Evolutionary conservation across 768 basidiomycete genomes (phyloP).

Genomic region (Strobilomyces confusus): DNA sequence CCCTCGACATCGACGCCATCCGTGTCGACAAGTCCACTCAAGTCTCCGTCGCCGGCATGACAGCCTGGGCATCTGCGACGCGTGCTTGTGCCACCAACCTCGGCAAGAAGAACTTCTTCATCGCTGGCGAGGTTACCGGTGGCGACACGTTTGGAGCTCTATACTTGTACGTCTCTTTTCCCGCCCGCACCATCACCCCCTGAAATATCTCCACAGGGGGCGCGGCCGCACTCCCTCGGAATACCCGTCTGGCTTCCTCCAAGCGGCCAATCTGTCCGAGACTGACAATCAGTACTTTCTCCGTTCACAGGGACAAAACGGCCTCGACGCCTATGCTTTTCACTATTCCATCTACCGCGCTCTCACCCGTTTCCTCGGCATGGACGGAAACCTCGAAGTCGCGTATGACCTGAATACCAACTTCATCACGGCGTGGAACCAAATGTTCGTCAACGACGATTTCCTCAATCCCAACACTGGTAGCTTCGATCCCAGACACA

Average conservation of each 20-base stretch:
- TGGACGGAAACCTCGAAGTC: slow-evolving; percentile 92
- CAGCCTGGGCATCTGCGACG: slow-evolving; percentile 70
- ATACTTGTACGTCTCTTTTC: slow-evolving; percentile 58
- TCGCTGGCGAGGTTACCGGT: slow-evolving; percentile 92
- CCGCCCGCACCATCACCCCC: not conserved
- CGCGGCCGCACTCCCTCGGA: slow-evolving; percentile 82
- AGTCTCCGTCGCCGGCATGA: slow-evolving; percentile 77
- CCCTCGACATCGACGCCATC: slow-evolving; percentile 89
- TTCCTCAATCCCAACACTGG: slow-evolving; percentile 71
- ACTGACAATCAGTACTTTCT: slow-evolving; percentile 73
- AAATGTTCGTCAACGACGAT: slow-evolving; percentile 87
- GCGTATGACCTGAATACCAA: slow-evolving; percentile 82
- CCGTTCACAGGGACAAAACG: slow-evolving; percentile 56
- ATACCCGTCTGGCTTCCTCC: slow-evolving; percentile 61
- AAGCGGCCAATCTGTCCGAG: slow-evolving; percentile 64
- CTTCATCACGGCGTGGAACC: slow-evolving; percentile 87
- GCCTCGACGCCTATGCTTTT: slow-evolving; percentile 79
- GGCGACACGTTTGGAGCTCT: slow-evolving; percentile 86
- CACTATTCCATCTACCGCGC: slow-evolving; percentile 93
- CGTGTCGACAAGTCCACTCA: slow-evolving; percentile 96
- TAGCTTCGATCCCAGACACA: slow-evolving; percentile 74
- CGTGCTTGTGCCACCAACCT: slow-evolving; percentile 67
- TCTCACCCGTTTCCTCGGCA: slow-evolving; percentile 82
- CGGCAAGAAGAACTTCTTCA: slow-evolving; percentile 85
- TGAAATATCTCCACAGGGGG: slow-evolving; percentile 46